A percentile compares a stretch with the other conserved stretches of the same genome.
These are phyloP conservation scores for Aspergillus udagawae DNA, from an alignment of 2,329 filamentous ascomycete species.

Conservation along the genomic window DNA sequence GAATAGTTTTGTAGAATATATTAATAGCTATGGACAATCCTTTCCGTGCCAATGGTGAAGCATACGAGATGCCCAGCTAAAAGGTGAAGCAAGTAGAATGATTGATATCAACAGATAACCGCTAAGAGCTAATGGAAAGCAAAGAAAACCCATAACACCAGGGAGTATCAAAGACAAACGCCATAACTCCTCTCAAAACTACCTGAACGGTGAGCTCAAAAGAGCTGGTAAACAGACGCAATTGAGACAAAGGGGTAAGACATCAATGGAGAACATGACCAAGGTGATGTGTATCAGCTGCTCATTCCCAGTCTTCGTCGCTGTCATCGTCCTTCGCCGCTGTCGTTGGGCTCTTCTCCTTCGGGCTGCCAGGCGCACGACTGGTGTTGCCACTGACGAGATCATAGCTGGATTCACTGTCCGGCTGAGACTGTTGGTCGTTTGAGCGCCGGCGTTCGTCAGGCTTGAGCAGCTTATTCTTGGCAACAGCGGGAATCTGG, in stretches of 20 bases:
- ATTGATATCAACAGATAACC: background rate
- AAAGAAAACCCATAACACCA: background rate
- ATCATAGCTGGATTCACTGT: conserved; percentile 95
- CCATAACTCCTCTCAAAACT: background rate
- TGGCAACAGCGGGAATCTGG: conserved; percentile 29
- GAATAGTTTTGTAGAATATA: background rate
- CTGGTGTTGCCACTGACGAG: conserved; percentile 79
- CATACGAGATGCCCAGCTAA: background rate
- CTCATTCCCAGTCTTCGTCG: conserved; percentile 74
- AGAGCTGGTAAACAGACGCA: background rate
- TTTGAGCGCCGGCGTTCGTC: conserved; percentile 67
- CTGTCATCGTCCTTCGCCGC: conserved; percentile 52
- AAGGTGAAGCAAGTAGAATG: background rate
- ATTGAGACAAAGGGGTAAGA: background rate
- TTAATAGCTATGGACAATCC: background rate
- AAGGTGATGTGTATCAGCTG: background rate
- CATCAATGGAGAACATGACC: background rate
- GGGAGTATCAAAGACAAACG: background rate
- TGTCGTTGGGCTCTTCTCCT: conserved; percentile 42
- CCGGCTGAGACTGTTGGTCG: conserved; percentile 83
- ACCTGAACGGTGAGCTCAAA: background rate
- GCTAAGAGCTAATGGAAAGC: background rate
- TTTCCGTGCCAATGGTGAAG: background rate
- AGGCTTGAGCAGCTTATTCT: conserved; percentile 54
- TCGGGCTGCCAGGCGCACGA: conserved; percentile 66